Base-by-base conservation (phyloP, 768 basidiomycete species). In the Pleurotus pulmonarius region DNA sequence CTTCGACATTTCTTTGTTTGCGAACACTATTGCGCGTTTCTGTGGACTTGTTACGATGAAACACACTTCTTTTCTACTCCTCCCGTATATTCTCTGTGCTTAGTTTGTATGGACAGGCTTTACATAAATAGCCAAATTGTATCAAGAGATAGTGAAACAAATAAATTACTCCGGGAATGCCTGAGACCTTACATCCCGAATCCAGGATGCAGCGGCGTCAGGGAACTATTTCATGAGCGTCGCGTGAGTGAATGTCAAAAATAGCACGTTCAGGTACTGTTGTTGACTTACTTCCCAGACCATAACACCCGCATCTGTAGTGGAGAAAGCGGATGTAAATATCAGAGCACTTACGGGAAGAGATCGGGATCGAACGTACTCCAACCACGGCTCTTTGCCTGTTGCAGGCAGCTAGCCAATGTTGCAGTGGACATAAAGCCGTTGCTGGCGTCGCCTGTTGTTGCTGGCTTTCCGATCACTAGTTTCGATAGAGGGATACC, bases 381-480 rank as follows among this genome's bases (percentile, higher is more conserved):
- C 89, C 89, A 91, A 25, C 87, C 88, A 57, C 77, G 57, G n/a
- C 60, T 63, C 60, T 83, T 80, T 0, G 86, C 90, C 67, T 84
- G 73, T 15, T 75, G 61, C 26, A 90, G 71, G 64, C 90, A 92
- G 2, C 69, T 67, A 0, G 83, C 79, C 16, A 92, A 73, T 13
- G 78, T 80, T 1, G 75, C 67, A 1, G 86, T 75, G 34, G 70
- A 72, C 61, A 92, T 84, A 69, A 80, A 90, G 5, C 86, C 84
- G 59, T 81, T 87, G 58, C 59, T 77, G 2, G 86, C 84, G 53
- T 83, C 82, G 6, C 70, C 62, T 0, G 75, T 55, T 11, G 65
- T 71, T 1, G 82, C 83, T 1, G 88, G 88, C 69, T 92, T 92
- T 3, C 88, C 88, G 63, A 92, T 87, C 58, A 90, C 82, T 49